A percentile compares a stretch with the other conserved stretches of the same genome.
Evolutionary conservation across 2,329 filamentous ascomycete species (phyloP).

Genomic region (Fusarium sp.): DNA sequence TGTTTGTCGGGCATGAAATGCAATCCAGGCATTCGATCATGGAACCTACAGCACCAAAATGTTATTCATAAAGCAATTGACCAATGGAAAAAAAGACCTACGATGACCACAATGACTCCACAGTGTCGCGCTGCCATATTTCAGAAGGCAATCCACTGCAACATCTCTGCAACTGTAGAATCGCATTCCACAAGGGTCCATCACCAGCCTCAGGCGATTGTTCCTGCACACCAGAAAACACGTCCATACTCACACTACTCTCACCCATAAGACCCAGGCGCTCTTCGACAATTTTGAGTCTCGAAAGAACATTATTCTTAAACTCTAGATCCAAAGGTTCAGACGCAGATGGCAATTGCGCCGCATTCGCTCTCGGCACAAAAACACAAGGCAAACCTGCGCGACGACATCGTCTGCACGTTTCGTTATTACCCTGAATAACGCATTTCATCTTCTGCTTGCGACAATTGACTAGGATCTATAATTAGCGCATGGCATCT

Average conservation of each 20-base stretch:
- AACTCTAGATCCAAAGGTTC: conserved; percentile 17
- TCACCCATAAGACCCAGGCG: background rate
- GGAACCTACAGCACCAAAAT: background rate
- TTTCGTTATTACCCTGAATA: conserved; percentile 18
- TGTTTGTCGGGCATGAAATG: conserved; percentile 22
- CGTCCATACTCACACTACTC: background rate
- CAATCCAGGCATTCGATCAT: conserved; percentile 13
- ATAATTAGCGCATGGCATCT: background rate
- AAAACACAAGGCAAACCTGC: conserved; percentile 17
- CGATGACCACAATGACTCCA: conserved; percentile 18
- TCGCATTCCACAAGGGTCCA: conserved; percentile 6
- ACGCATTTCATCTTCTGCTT: conserved; percentile 29
- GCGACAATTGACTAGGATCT: conserved; percentile 15
- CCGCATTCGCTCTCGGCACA: conserved; percentile 19
- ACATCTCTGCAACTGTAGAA: conserved; percentile 3
- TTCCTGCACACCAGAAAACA: background rate
- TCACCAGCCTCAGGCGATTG: background rate
- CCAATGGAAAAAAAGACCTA: background rate
- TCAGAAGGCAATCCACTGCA: background rate
- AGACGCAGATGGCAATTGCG: conserved; percentile 2
- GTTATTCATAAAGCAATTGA: background rate
- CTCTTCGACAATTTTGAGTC: conserved; percentile 2
- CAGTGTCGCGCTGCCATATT: conserved; percentile 7
- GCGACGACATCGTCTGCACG: conserved; percentile 17
- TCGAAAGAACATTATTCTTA: conserved; percentile 4